Conservation (phyloP, 2,329 filamentous ascomycete genomes). For the Fusarium sp. region DNA sequence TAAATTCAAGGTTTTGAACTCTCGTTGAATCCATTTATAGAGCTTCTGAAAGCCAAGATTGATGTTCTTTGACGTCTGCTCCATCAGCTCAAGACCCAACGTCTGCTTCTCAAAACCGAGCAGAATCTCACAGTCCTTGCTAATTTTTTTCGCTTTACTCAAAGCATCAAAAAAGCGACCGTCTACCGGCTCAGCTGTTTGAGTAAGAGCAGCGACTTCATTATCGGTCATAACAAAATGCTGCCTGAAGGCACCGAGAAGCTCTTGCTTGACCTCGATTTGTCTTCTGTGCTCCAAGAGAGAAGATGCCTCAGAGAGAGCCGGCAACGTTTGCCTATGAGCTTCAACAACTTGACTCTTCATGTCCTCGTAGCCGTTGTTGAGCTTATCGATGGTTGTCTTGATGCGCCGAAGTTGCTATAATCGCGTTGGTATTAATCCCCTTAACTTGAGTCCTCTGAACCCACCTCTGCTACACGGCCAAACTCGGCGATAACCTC, state of each 20-base stretch:
- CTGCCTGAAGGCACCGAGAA: slow-evolving; percentile 80
- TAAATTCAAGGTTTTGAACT: slow-evolving; percentile 91
- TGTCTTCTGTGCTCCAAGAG: slow-evolving; percentile 80
- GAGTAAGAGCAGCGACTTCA: slow-evolving; percentile 80
- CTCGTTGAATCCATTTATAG: slow-evolving; percentile 93
- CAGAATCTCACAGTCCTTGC: slow-evolving; percentile 87
- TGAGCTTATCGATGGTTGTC: slow-evolving; percentile 80
- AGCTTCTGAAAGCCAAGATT: slow-evolving; percentile 95
- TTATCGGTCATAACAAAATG: slow-evolving; percentile 90
- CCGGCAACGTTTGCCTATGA: slow-evolving; percentile 77
- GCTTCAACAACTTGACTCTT: slow-evolving; percentile 81
- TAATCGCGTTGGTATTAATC: slow-evolving; percentile 47
- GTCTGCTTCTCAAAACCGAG: slow-evolving; percentile 92
- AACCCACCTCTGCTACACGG: slow-evolving; percentile 82
- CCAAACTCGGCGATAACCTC: slow-evolving; percentile 90
- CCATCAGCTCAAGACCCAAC: slow-evolving; percentile 89
- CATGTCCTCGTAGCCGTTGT: slow-evolving; percentile 84
- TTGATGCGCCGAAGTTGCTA: slow-evolving; percentile 91
- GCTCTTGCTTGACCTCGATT: slow-evolving; percentile 81
- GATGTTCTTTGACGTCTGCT: slow-evolving; percentile 86
- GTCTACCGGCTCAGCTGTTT: slow-evolving; percentile 83
- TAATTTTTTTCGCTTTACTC: slow-evolving; percentile 84
- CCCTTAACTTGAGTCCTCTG: not conserved
- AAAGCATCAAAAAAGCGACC: slow-evolving; percentile 86
- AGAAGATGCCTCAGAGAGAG: slow-evolving; percentile 80